Base-by-base conservation (phyloP, 2,329 filamentous ascomycete genomes). In the Pleomassaria siparia region DNA sequence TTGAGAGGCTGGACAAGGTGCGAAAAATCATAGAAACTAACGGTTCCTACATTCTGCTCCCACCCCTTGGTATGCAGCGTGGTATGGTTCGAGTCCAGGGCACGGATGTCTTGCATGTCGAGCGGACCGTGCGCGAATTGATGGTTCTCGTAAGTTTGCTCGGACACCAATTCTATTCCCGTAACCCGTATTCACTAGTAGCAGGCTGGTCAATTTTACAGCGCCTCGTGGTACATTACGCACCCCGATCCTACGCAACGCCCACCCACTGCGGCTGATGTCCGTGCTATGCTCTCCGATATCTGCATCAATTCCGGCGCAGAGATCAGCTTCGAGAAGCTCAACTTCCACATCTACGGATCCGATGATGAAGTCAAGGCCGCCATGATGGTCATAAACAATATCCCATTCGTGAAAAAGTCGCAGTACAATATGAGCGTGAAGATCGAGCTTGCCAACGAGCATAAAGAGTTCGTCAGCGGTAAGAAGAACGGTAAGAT, bases 401-500 rank as follows among this genome's bases (percentile, higher is more conserved):
- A 95, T 57, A 88, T 96, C 56, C 87, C 88, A 33, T 95, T 96
- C 63, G 89, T 95, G 50, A 86, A 87, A 56, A 87, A 91, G 60
- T 85, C 88, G 33, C 88, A 89, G 58, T 95, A 95, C 64, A 91
- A 95, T 69, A 95, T 99, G 69, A 85, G 91, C 47, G 92, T 99
- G 67, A 97, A 97, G 78, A 95, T 99, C 54, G 94, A 99, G 76
- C 86, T 99, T 47, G 94, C 94, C 64, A 97, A 97, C 66, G 94
- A 99, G 75, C 94, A 99, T 78, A 99, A 99, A 73, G 94, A 99
- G 67, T 99, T 99, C 69, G 94, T 99, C 47, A 96, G 91, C 60
- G 94, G 94, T 60, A 99, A 99, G 80, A 99, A 99, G 79, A 99
- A 99, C 63, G 94, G 94, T 73, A 99, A 99, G 77, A 99, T 99